These are phyloP conservation scores for Mortierella sp. DNA, from an alignment of 371 early-diverging fungal genomes.

Conservation along the genomic window DNA sequence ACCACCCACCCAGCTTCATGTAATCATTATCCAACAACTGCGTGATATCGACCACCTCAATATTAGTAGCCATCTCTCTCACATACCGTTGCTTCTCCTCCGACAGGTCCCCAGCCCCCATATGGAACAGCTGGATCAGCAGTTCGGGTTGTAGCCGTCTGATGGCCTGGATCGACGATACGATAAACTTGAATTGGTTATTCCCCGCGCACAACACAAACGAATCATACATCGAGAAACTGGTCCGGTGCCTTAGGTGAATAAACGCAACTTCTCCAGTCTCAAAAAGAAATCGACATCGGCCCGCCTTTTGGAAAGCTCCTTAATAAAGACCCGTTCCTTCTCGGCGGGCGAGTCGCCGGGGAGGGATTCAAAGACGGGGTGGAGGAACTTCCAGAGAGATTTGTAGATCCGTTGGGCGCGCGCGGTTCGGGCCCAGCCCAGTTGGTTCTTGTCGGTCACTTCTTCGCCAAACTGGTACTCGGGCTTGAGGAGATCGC, in stretches of 20 bases:
- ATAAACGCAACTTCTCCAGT: constrained; percentile 33
- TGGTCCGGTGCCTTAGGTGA: constrained; percentile 12
- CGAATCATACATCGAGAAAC: constrained; percentile 22
- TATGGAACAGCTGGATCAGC: constrained; percentile 82
- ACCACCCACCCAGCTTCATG: constrained; percentile 72
- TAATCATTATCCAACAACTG: constrained; percentile 62
- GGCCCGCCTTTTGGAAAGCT: constrained; percentile 7
- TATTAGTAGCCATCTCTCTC: constrained; percentile 59
- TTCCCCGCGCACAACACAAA: constrained; percentile 79
- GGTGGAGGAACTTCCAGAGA: constrained; percentile 26
- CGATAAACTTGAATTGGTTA: constrained; percentile 71
- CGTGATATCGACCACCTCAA: constrained; percentile 66
- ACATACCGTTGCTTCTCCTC: constrained; percentile 58
- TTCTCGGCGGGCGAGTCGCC: constrained; percentile 1
- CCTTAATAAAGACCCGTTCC: background rate
- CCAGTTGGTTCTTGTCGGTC: background rate
- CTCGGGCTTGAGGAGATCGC: constrained; percentile 24
- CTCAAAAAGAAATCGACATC: constrained; percentile 38
- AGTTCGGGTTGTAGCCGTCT: constrained; percentile 64
- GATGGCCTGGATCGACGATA: constrained; percentile 66
- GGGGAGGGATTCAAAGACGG: constrained; percentile 16
- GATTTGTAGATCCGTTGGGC: constrained; percentile 35
- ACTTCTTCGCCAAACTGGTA: constrained; percentile 21
- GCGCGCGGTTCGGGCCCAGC: constrained; percentile 11
- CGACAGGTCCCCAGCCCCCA: constrained; percentile 69